phyloP scores from a whole-genome alignment of 169 alveolate genomes.

The Plasmodium knowlesi region DNA sequence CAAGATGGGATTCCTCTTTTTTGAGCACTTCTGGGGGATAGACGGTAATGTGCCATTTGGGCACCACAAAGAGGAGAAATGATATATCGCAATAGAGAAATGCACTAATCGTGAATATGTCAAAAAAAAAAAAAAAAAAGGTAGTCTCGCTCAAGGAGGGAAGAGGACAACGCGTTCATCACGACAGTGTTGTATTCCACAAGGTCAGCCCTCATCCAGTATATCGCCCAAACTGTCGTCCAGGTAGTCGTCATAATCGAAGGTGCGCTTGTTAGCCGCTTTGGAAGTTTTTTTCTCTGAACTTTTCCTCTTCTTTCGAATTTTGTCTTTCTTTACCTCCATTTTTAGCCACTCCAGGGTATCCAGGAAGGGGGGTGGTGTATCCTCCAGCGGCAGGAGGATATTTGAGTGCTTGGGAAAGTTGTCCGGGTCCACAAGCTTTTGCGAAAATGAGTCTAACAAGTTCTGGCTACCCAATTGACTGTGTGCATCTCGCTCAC shows the following conservation, averaged over 20 bases:
- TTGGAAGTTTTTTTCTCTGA: not conserved
- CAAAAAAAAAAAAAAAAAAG: not conserved
- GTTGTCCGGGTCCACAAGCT: slow-evolving; percentile 41
- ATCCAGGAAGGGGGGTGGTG: slow-evolving; percentile 72
- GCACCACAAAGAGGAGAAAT: not conserved
- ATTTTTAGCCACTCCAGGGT: slow-evolving; percentile 68
- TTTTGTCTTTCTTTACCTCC: slow-evolving; percentile 56
- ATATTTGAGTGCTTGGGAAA: slow-evolving; percentile 72
- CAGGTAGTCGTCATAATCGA: slow-evolving; percentile 56
- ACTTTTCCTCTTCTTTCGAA: slow-evolving; percentile 12
- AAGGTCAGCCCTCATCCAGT: slow-evolving; percentile 17
- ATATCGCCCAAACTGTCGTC: slow-evolving; percentile 23
- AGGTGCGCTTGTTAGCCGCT: not conserved
- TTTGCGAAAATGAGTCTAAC: slow-evolving; percentile 40
- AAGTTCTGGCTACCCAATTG: not conserved
- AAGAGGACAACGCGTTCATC: not conserved
- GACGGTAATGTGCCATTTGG: not conserved
- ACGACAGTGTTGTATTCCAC: not conserved
- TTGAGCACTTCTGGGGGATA: not conserved
- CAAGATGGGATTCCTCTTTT: not conserved
- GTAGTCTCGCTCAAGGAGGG: not conserved
- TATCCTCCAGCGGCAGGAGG: slow-evolving; percentile 35
- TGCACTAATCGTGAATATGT: not conserved
- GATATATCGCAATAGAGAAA: not conserved
- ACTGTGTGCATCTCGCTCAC: not conserved